Evolutionary conservation across 257 asterid species (phyloP).

Genomic region (Euphrasia confusa): DNA sequence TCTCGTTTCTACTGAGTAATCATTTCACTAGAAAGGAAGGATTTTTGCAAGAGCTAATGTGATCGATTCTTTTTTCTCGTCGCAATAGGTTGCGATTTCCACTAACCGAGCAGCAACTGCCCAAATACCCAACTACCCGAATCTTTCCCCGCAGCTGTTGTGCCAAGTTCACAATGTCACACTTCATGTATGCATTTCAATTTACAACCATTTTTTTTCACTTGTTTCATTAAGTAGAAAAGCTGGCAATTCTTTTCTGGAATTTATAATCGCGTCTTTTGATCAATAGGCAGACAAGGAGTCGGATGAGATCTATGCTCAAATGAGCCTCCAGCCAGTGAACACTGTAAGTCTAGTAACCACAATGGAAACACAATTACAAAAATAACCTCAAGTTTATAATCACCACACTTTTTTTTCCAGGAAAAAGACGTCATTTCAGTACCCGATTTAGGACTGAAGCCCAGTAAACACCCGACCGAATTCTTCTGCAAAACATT

Average conservation of each 20-base stretch:
- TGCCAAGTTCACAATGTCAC: constrained; percentile 87
- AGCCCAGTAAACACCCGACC: constrained; percentile 66
- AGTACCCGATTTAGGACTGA: constrained; percentile 66
- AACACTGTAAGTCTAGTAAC: constrained; percentile 48
- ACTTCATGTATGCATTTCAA: constrained; percentile 51
- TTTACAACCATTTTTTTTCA: not conserved
- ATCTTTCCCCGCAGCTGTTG: constrained; percentile 70
- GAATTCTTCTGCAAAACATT: constrained; percentile 83
- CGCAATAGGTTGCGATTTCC: constrained; percentile 76
- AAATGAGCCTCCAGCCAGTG: constrained; percentile 90
- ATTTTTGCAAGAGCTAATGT: constrained; percentile 16
- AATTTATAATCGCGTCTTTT: not conserved
- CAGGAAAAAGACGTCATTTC: constrained; percentile 81
- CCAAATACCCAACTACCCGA: constrained; percentile 73
- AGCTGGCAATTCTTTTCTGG: not conserved
- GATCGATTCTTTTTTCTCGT: not conserved
- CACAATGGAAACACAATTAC: not conserved
- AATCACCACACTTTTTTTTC: constrained; percentile 4
- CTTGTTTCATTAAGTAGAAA: not conserved
- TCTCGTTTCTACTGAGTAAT: too few relatives aligned
- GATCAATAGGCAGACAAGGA: constrained; percentile 71
- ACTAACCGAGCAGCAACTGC: constrained; percentile 73
- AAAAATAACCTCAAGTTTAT: not conserved
- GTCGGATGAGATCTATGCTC: constrained; percentile 82
- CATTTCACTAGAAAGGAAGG: too few relatives aligned